phyloP scores from a whole-genome alignment of 768 basidiomycete species.

The Phallus indusiatus region DNA sequence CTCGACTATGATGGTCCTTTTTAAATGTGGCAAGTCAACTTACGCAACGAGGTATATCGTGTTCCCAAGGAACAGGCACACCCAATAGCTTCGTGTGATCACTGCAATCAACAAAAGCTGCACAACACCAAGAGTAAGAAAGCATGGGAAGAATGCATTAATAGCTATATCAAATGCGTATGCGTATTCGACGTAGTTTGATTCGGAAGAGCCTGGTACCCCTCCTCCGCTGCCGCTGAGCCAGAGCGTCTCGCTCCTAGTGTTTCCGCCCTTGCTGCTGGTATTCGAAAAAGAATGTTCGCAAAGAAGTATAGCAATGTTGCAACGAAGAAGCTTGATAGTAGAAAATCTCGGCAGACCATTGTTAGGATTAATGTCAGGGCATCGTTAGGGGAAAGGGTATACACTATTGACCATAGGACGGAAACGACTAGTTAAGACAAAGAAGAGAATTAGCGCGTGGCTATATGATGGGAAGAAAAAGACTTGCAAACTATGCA shows the following conservation, averaged over 20 bases:
- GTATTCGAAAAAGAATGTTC: slow-evolving; percentile 60
- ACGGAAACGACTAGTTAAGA: slow-evolving; percentile 56
- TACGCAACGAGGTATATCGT: slow-evolving; percentile 85
- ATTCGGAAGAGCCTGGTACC: no score
- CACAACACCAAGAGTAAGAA: slow-evolving; percentile 80
- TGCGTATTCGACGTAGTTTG: slow-evolving; percentile 70
- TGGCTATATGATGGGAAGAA: not conserved
- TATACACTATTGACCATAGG: slow-evolving; percentile 82
- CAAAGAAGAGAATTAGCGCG: not conserved
- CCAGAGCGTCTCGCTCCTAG: not conserved
- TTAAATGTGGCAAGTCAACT: slow-evolving; percentile 18
- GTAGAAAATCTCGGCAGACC: slow-evolving; percentile 82
- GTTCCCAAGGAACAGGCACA: slow-evolving; percentile 90
- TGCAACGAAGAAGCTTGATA: slow-evolving; percentile 64
- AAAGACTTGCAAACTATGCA: slow-evolving; percentile 57
- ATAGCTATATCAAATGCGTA: slow-evolving; percentile 97
- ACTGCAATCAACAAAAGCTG: slow-evolving; percentile 83
- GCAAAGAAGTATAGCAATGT: slow-evolving; percentile 69
- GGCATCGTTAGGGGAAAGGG: slow-evolving; percentile 41
- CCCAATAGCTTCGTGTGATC: slow-evolving; percentile 78
- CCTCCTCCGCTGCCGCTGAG: not conserved
- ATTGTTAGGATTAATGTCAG: slow-evolving; percentile 66
- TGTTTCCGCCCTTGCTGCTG: slow-evolving; percentile 54
- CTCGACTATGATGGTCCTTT: not conserved
- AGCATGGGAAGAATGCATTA: slow-evolving; percentile 93